Percentiles rank a stretch among this genome's conserved stretches.
phyloP scores from a whole-genome alignment of 2,329 filamentous ascomycete genomes.

The Alternaria solani region DNA sequence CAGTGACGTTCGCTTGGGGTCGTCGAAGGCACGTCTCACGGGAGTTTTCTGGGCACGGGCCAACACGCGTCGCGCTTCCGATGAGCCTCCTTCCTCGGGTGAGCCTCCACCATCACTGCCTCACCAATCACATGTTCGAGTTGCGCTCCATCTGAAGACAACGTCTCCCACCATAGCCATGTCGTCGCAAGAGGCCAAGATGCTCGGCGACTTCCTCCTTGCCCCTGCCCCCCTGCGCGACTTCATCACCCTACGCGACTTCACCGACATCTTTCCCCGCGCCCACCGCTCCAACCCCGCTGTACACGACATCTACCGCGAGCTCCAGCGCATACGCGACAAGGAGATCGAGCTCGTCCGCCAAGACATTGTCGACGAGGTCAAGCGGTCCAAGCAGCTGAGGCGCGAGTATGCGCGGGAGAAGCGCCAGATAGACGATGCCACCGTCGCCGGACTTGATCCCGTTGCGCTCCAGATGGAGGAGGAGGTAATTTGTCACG shows the following conservation, averaged over 20 bases:
- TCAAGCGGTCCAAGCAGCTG: conserved; percentile 66
- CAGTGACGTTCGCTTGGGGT: conserved; percentile 18
- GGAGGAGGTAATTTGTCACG: conserved; percentile 46
- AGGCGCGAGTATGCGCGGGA: conserved; percentile 65
- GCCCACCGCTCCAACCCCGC: conserved; percentile 70
- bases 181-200: conserved; percentile 76
- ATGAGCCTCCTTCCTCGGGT: background rate
- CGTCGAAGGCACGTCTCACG: conserved; percentile 22
- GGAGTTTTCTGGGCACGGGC: conserved; percentile 32
- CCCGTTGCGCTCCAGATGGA: conserved; percentile 70
- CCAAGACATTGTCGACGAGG: conserved; percentile 71
- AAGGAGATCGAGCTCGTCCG: conserved; percentile 72
- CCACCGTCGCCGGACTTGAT: conserved; percentile 59
- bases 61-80: conserved; percentile 34
- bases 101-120: conserved; percentile 26
- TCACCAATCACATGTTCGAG: background rate
- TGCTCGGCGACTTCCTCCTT: conserved; percentile 80
- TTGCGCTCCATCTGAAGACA: background rate
- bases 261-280: conserved; percentile 78
- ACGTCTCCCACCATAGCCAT: conserved; percentile 54
- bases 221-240: conserved; percentile 76
- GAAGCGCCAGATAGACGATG: conserved; percentile 62
- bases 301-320: conserved; percentile 76
- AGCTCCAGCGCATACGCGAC: conserved; percentile 78
- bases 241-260: conserved; percentile 76